Percentiles rank a stretch among this genome's conserved stretches.
phyloP scores from a whole-genome alignment of 768 basidiomycete species.

The Auricularia cornea region DNA sequence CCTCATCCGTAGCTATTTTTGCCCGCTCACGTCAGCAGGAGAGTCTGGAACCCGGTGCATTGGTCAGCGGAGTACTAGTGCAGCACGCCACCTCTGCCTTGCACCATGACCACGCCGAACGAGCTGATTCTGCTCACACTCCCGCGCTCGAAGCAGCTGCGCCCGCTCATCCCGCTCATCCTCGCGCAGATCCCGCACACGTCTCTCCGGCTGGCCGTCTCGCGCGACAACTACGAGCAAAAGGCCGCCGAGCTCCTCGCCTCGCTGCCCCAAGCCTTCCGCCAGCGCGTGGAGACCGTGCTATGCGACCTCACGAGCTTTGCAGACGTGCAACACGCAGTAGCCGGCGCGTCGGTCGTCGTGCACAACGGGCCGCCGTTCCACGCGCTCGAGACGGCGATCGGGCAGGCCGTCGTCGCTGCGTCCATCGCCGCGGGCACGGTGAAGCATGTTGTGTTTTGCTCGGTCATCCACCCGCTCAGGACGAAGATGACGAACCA shows the following conservation, averaged over 20 bases:
- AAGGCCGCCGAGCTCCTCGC: background rate
- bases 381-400: slow-evolving; percentile 21
- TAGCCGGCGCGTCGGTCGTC: slow-evolving; percentile 18
- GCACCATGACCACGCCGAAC: background rate
- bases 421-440: slow-evolving; percentile 21
- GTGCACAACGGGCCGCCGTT: slow-evolving; percentile 22
- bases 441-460: slow-evolving; percentile 26
- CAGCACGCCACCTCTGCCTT: too few species aligned
- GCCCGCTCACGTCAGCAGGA: too few species aligned
- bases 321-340: slow-evolving; percentile 10
- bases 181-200: background rate
- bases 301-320: background rate
- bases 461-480: slow-evolving; percentile 25
- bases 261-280: background rate
- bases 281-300: background rate
- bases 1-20: too few species aligned
- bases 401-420: slow-evolving; percentile 25
- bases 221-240: background rate
- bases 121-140: background rate
- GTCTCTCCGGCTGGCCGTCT: background rate
- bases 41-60: too few species aligned
- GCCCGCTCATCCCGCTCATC: background rate
- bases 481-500: slow-evolving; percentile 23
- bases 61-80: too few species aligned
- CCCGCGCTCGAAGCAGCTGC: background rate